These are phyloP conservation scores for Intubia oerlemansii DNA, from an alignment of 2,329 filamentous ascomycete species.

Conservation along the genomic window DNA sequence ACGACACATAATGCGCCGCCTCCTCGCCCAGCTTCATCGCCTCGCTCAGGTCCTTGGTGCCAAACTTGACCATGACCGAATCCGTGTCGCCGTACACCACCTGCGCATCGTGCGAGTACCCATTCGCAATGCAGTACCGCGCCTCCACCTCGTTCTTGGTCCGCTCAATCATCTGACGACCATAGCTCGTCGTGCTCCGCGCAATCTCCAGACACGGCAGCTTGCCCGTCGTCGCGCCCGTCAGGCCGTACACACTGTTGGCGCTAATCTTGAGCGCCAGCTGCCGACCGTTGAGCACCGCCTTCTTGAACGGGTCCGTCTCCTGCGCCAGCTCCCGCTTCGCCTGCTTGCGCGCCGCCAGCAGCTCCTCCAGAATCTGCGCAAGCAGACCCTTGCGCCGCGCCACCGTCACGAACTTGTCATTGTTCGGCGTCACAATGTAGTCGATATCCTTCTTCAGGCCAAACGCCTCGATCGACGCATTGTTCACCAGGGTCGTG, in stretches of 20 bases:
- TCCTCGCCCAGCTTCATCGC: slow-evolving; percentile 94
- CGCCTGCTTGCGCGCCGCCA: slow-evolving; percentile 81
- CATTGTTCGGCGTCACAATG: slow-evolving; percentile 84
- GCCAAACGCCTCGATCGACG: slow-evolving; percentile 50
- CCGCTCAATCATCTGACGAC: slow-evolving; percentile 96
- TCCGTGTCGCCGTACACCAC: slow-evolving; percentile 99
- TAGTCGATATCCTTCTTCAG: slow-evolving; percentile 85
- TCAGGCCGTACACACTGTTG: slow-evolving; percentile 94
- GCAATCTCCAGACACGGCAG: slow-evolving; percentile 87
- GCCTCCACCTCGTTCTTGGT: slow-evolving; percentile 91
- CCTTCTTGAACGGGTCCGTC: slow-evolving; percentile 93
- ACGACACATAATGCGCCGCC: slow-evolving; percentile 69
- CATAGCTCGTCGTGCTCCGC: slow-evolving; percentile 91
- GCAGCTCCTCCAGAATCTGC: slow-evolving; percentile 85
- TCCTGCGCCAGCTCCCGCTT: slow-evolving; percentile 78
- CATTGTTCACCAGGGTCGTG: slow-evolving; percentile 72
- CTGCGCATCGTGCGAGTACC: slow-evolving; percentile 82
- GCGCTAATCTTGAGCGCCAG: slow-evolving; percentile 89
- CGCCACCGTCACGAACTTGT: slow-evolving; percentile 76
- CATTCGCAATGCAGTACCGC: slow-evolving; percentile 79
- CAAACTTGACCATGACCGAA: slow-evolving; percentile 99
- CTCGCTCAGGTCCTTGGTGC: slow-evolving; percentile 64
- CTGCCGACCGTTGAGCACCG: slow-evolving; percentile 91
- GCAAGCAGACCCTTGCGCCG: slow-evolving; percentile 79
- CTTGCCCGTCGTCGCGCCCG: slow-evolving; percentile 88